These are phyloP conservation scores for Arachnomyces sp. DNA, from an alignment of 2,329 filamentous ascomycete species.

Conservation along the genomic window DNA sequence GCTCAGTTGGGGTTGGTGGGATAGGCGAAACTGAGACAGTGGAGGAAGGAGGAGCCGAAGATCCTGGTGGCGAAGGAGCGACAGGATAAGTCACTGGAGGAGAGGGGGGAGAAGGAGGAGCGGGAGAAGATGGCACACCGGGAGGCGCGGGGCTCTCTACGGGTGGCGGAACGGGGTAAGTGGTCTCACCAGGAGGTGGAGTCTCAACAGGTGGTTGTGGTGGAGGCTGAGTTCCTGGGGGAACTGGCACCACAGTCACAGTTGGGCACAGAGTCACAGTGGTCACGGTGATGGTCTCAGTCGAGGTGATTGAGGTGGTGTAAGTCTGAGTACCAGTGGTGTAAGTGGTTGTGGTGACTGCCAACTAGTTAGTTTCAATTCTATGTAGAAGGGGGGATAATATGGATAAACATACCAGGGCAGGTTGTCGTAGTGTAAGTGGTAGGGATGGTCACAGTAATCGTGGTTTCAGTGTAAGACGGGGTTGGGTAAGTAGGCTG, in stretches of 20 bases:
- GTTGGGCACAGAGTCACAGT: slow-evolving; percentile 7
- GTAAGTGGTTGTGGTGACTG: slow-evolving; percentile 17
- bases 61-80: slow-evolving; percentile 10
- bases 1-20: slow-evolving; percentile 7
- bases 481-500: background rate
- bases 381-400: background rate
- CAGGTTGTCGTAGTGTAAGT: slow-evolving; percentile 22
- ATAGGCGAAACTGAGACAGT: slow-evolving; percentile 2
- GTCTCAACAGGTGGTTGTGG: slow-evolving; percentile 2
- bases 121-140: background rate
- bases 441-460: slow-evolving; percentile 9
- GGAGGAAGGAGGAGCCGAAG: too few species aligned
- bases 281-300: slow-evolving; percentile 17
- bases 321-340: slow-evolving; percentile 15
- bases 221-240: slow-evolving; percentile 1
- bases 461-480: slow-evolving; percentile 1
- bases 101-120: slow-evolving; percentile 35
- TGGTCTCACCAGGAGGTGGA: background rate
- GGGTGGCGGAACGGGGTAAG: background rate
- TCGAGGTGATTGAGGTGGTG: slow-evolving; percentile 18
- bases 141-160: background rate
- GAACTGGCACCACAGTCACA: background rate
- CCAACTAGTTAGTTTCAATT: slow-evolving; percentile 11
- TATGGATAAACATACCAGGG: slow-evolving; percentile 16
- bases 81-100: slow-evolving; percentile 19